Evolutionary conservation across 345 rosid species (phyloP).

Genomic region (Eucalyptus pumila): DNA sequence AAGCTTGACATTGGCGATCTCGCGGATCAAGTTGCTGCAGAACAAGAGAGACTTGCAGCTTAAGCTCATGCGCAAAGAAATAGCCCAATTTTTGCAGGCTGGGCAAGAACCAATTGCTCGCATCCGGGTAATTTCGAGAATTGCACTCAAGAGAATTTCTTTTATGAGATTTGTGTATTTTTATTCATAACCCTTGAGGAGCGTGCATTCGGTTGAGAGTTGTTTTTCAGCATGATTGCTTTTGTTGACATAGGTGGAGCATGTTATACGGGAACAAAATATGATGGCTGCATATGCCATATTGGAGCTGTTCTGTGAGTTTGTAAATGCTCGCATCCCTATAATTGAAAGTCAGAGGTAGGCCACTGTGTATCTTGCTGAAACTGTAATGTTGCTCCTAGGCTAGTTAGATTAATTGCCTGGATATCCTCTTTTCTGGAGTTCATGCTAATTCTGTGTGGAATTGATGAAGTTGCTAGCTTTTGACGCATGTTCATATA

Average conservation of each 20-base stretch:
- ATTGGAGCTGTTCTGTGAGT: constrained; percentile 85
- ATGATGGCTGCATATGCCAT: constrained; percentile 79
- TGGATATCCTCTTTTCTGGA: not conserved
- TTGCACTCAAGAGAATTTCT: not conserved
- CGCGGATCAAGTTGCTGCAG: constrained; percentile 80
- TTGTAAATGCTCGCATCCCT: constrained; percentile 78
- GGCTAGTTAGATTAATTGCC: not conserved
- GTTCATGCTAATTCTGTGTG: not conserved
- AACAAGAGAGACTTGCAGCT: constrained; percentile 93
- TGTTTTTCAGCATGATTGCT: not conserved
- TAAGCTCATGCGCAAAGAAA: constrained; percentile 85
- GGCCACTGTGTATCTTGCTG: not conserved
- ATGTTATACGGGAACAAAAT: constrained; percentile 81
- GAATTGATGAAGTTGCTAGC: not conserved
- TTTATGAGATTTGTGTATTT: not conserved
- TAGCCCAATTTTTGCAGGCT: constrained; percentile 86
- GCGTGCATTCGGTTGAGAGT: not conserved
- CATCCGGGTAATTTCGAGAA: constrained; percentile 42
- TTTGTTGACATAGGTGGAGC: constrained; percentile 64
- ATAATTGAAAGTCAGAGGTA: constrained; percentile 80
- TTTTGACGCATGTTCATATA: not conserved
- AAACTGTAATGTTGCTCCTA: not conserved
- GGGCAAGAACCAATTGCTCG: constrained; percentile 96
- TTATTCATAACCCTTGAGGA: not conserved
- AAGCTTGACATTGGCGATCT: constrained; percentile 56